Percentiles rank a stretch among this genome's conserved stretches.
Conservation (phyloP, 2,329 filamentous ascomycete species). For the Teratosphaeria gauchensis region DNA sequence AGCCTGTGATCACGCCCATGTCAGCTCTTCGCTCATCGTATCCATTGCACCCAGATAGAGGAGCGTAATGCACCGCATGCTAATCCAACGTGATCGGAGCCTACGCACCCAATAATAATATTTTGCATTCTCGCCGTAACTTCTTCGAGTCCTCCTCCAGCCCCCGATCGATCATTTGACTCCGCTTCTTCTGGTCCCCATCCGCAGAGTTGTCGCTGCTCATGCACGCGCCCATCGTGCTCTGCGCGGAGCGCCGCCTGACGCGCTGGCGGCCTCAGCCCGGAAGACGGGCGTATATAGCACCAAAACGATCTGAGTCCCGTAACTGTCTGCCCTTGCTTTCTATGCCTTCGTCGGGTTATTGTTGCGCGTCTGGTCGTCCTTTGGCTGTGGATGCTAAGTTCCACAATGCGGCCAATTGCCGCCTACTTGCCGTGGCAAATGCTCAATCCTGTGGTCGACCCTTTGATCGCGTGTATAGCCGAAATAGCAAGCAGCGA, state of each 20-base stretch:
- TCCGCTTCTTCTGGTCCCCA: conserved; percentile 88
- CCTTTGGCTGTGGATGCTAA: background rate
- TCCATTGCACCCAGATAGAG: background rate
- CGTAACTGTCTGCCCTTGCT: background rate
- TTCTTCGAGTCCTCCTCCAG: conserved; percentile 91
- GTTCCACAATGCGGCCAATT: background rate
- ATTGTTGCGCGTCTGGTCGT: background rate
- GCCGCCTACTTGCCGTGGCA: background rate
- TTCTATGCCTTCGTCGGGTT: background rate
- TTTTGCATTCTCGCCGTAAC: conserved; percentile 97
- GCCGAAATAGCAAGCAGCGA: background rate
- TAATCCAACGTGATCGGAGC: conserved; percentile 16
- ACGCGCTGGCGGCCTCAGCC: conserved; percentile 19
- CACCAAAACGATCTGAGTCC: background rate
- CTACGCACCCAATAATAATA: conserved; percentile 69
- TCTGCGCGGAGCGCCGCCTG: conserved; percentile 9
- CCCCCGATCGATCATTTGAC: conserved; percentile 86
- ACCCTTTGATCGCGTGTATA: no score
- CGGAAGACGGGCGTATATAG: conserved; percentile 1
- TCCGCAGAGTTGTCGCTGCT: conserved; percentile 81
- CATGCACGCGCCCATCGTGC: conserved; percentile 81
- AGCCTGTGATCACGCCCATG: conserved; percentile 49
- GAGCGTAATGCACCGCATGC: background rate
- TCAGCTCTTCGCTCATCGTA: conserved; percentile 1
- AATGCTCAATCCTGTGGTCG: background rate